phyloP scores from a whole-genome alignment of 2,329 filamentous ascomycete species.

The Paracoccidioides brasiliensis region DNA sequence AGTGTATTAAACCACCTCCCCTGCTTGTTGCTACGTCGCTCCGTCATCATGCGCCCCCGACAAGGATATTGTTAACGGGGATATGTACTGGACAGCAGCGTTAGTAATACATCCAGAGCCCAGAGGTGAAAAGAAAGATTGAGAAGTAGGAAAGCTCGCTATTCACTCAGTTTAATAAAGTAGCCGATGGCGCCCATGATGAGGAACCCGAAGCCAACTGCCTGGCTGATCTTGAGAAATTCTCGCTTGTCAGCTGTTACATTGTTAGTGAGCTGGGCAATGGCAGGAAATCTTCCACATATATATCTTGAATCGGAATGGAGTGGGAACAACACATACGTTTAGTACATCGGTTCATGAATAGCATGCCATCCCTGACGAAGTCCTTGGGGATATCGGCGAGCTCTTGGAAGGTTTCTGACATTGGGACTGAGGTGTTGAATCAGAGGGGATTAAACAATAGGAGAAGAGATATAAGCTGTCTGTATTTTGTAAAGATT shows the following conservation, averaged over 20 bases:
- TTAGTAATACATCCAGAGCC: neutral
- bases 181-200: conserved; percentile 50
- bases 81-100: conserved; percentile 30
- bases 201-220: conserved; percentile 46
- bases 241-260: conserved; percentile 43
- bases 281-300: neutral
- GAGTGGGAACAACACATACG: conserved; percentile 22
- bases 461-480: neutral
- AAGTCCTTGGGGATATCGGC: conserved; percentile 46
- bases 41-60: conserved; percentile 30
- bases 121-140: neutral
- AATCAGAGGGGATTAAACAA: neutral
- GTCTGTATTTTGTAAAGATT: neutral
- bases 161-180: conserved; percentile 47
- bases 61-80: conserved; percentile 38
- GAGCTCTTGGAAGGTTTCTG: conserved; percentile 48
- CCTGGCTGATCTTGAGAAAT: conserved; percentile 49
- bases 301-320: neutral
- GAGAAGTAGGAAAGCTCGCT: neutral
- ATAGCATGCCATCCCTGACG: conserved; percentile 37
- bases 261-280: conserved; percentile 10
- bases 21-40: neutral
- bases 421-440: conserved; percentile 27
- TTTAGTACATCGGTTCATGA: conserved; percentile 38
- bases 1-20: neutral